Evolutionary conservation across 768 basidiomycete genomes (phyloP).

Genomic region (Agrocybe pediades): DNA sequence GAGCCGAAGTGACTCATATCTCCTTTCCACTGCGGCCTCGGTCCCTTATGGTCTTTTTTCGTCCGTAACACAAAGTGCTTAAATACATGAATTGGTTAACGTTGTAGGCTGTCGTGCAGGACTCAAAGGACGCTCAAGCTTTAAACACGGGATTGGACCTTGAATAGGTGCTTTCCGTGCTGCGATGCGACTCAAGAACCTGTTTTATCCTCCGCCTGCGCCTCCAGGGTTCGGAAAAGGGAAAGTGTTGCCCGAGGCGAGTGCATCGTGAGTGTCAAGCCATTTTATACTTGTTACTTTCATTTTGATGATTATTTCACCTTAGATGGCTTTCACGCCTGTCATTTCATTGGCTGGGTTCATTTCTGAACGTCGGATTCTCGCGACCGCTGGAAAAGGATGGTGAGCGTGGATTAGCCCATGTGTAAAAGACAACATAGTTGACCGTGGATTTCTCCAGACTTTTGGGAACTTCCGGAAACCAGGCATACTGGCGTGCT

Average conservation of each 20-base stretch:
- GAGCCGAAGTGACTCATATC: no score
- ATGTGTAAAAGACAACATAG: background rate
- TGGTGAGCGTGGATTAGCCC: constrained; percentile 32
- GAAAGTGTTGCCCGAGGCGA: constrained; percentile 45
- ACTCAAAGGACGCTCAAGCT: no score
- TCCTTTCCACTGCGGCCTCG: no score
- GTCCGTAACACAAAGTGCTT: no score
- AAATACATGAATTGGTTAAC: no score
- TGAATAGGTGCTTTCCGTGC: background rate
- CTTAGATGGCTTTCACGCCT: constrained; percentile 47
- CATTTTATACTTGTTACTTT: constrained; percentile 10
- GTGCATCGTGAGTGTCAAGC: constrained; percentile 33
- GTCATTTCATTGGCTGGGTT: constrained; percentile 53
- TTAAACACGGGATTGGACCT: no score
- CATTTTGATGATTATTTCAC: no score
- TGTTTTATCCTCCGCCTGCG: constrained; percentile 44
- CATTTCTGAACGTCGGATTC: constrained; percentile 59
- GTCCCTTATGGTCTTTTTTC: no score
- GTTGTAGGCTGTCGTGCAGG: no score
- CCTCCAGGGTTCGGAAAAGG: constrained; percentile 51
- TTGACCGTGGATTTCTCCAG: constrained; percentile 27
- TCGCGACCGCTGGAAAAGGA: constrained; percentile 59
- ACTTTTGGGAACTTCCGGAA: constrained; percentile 54
- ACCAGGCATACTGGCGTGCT: constrained; percentile 36
- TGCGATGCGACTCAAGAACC: constrained; percentile 24